A percentile compares a stretch with the other conserved stretches of the same genome.
Conservation (phyloP, 2,329 filamentous ascomycete genomes). For the Capronia americana region DNA sequence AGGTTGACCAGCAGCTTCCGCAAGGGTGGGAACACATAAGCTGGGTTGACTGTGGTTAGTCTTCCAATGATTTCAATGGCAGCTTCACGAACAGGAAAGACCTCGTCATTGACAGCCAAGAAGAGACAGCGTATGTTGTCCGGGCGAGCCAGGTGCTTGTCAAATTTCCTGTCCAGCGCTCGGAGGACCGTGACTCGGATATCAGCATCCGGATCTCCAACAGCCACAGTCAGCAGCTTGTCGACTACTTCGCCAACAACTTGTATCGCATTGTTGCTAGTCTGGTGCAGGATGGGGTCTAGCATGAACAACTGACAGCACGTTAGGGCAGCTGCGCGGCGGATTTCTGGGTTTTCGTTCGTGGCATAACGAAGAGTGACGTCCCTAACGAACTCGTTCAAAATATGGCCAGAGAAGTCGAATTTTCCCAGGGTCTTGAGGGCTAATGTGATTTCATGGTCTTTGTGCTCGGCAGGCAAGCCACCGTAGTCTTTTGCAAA, state of each 20-base stretch:
- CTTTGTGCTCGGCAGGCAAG: constrained; percentile 76
- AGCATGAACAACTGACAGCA: constrained; percentile 97
- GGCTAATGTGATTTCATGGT: constrained; percentile 88
- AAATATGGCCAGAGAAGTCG: constrained; percentile 85
- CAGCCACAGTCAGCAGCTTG: constrained; percentile 90
- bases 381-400: constrained; percentile 98
- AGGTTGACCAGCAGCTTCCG: constrained; percentile 96
- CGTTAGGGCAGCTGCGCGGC: constrained; percentile 91
- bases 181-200: constrained; percentile 88
- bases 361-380: constrained; percentile 98
- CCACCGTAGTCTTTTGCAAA: constrained; percentile 88
- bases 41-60: constrained; percentile 87
- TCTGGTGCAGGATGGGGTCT: constrained; percentile 97
- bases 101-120: constrained; percentile 92
- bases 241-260: constrained; percentile 98
- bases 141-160: constrained; percentile 93
- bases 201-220: constrained; percentile 86
- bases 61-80: constrained; percentile 96
- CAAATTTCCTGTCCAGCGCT: constrained; percentile 91
- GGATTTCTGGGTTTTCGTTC: constrained; percentile 89
- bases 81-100: constrained; percentile 90
- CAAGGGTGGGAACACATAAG: constrained; percentile 94
- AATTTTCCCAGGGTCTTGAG: constrained; percentile 97
- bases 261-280: constrained; percentile 93
- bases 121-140: constrained; percentile 97